phyloP scores from a whole-genome alignment of 1,139 yeast genomes.

The Hemisphaericaspora lyxosophila region DNA sequence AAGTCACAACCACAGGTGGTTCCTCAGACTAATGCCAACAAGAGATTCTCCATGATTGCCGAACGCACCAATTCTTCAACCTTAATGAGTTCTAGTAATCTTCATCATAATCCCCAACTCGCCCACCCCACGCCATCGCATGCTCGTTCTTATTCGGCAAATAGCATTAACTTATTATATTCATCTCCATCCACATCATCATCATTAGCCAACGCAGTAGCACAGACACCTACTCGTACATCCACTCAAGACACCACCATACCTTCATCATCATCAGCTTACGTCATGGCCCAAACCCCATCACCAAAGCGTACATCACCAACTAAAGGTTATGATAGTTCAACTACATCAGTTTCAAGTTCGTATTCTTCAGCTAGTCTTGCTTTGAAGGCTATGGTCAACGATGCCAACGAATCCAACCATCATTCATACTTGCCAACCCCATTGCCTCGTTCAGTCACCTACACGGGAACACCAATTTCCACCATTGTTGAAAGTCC shows the following conservation, averaged over 20 bases:
- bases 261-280: conserved; percentile 3
- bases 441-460: conserved; percentile 38
- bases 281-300: conserved; percentile 13
- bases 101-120: conserved; percentile 9
- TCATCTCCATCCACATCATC: conserved; percentile 57
- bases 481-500: conserved; percentile 52
- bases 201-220: conserved; percentile 49
- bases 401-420: conserved; percentile 28
- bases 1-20: conserved; percentile 14
- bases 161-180: conserved; percentile 41
- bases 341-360: conserved; percentile 33
- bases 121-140: conserved; percentile 17
- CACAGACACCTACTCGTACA: conserved; percentile 15
- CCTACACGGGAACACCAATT: conserved; percentile 42
- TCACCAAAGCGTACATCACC: conserved; percentile 18
- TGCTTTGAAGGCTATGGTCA: conserved; percentile 67
- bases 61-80: conserved; percentile 44
- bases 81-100: conserved; percentile 23
- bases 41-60: conserved; percentile 48
- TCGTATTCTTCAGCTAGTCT: conserved; percentile 54
- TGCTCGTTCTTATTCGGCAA: conserved; percentile 46
- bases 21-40: conserved; percentile 19
- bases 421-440: conserved; percentile 18
- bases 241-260: conserved; percentile 11
- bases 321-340: conserved; percentile 33